phyloP scores from a whole-genome alignment of 805 yeast species.

The Lipomyces spencermartinsiae region DNA sequence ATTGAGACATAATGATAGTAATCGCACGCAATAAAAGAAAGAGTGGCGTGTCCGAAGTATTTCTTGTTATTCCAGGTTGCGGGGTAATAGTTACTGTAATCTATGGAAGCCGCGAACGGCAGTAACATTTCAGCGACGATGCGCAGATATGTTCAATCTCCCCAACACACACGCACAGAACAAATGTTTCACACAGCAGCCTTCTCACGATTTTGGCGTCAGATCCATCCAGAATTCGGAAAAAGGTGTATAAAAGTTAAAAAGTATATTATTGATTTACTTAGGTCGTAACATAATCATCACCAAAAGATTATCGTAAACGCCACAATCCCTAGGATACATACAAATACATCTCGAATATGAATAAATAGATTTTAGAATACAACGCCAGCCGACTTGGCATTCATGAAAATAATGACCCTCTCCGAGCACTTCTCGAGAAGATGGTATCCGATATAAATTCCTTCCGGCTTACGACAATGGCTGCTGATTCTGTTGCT shows the following conservation, averaged over 20 bases:
- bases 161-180: too few relatives aligned
- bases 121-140: too few relatives aligned
- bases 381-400: not conserved
- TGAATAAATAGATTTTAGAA: too few relatives aligned
- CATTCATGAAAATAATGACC: not conserved
- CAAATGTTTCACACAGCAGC: too few relatives aligned
- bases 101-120: not conserved
- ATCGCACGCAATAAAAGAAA: not conserved
- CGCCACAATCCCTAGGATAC: not conserved
- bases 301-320: not conserved
- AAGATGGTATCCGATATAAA: not conserved
- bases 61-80: not conserved
- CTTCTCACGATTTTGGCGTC: too few relatives aligned
- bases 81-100: not conserved
- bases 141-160: too few relatives aligned
- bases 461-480: not conserved
- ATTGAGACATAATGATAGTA: not conserved
- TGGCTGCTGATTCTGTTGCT: slow-evolving; percentile 14
- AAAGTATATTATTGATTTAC: not conserved
- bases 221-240: too few relatives aligned
- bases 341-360: not conserved
- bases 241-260: not conserved
- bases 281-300: not conserved
- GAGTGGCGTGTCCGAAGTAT: not conserved
- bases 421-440: not conserved